Evolutionary conservation across 2,329 filamentous ascomycete species (phyloP).

Genomic region (Aotearoamyces nothofagi): DNA sequence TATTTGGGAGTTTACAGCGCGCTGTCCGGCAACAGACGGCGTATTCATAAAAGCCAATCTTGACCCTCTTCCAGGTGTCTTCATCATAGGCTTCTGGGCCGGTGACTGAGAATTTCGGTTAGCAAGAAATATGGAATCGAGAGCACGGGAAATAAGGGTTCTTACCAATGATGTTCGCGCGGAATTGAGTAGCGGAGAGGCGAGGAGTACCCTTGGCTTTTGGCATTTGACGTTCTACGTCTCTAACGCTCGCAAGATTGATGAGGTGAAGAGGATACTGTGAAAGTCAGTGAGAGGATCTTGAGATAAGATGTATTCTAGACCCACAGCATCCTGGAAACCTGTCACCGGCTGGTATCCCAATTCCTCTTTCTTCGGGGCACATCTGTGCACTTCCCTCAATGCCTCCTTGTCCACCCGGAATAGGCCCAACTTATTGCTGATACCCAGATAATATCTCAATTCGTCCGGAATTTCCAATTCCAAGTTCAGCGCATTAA

Average conservation of each 20-base stretch:
- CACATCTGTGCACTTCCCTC: constrained; percentile 43
- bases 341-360: constrained; percentile 51
- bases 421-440: constrained; percentile 52
- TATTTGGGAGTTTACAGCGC: constrained; percentile 57
- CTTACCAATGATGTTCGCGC: constrained; percentile 55
- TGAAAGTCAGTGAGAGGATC: constrained; percentile 7
- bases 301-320: background rate
- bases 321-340: constrained; percentile 55
- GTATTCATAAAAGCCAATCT: constrained; percentile 34
- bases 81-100: constrained; percentile 51
- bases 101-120: constrained; percentile 29
- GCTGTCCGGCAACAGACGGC: constrained; percentile 50
- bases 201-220: constrained; percentile 30
- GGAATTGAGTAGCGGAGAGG: constrained; percentile 49
- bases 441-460: constrained; percentile 48
- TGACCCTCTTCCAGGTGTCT: constrained; percentile 52
- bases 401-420: constrained; percentile 42
- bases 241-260: constrained; percentile 46
- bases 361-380: constrained; percentile 38
- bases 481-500: constrained; percentile 39
- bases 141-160: constrained; percentile 2
- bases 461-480: constrained; percentile 46
- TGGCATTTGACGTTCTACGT: constrained; percentile 40
- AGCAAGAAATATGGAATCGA: constrained; percentile 3
- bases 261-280: constrained; percentile 58